phyloP scores from a whole-genome alignment of 2,329 filamentous ascomycete species.

The Parascedosporium putredinis region DNA sequence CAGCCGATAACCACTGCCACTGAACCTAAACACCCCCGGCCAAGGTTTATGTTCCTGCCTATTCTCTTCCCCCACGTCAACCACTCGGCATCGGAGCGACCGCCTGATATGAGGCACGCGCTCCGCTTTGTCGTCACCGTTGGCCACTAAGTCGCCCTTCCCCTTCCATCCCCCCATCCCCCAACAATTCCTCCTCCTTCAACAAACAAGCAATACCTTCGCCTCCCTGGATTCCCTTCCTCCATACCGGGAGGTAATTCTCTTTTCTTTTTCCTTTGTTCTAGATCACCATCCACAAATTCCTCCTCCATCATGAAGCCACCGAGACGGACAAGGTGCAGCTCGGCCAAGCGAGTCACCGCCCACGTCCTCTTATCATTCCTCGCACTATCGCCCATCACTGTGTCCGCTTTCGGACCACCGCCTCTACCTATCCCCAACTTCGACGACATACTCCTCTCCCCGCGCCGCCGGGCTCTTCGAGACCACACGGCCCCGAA shows the following conservation, averaged over 20 bases:
- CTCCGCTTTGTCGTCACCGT: slow-evolving; percentile 4
- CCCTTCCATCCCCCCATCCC: neutral
- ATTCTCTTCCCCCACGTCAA: slow-evolving; percentile 4
- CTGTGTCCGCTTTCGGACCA: slow-evolving; percentile 22
- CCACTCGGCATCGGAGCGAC: neutral
- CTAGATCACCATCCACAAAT: neutral
- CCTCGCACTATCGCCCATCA: slow-evolving; percentile 45
- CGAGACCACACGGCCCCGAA: slow-evolving; percentile 28
- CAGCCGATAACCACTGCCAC: neutral
- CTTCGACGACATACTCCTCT: slow-evolving; percentile 32
- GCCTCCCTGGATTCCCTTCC: neutral
- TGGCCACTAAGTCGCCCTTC: slow-evolving; percentile 5
- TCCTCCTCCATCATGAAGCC: slow-evolving; percentile 3
- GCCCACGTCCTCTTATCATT: slow-evolving; percentile 55
- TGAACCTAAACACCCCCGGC: too few relatives aligned
- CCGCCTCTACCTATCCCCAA: slow-evolving; percentile 23
- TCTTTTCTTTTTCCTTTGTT: neutral
- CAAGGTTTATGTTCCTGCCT: neutral
- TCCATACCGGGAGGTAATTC: neutral
- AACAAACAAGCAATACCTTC: slow-evolving; percentile 1
- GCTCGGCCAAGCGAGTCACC: slow-evolving; percentile 53
- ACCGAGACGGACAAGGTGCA: slow-evolving; percentile 24
- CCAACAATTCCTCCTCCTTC: slow-evolving; percentile 5
- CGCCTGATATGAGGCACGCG: slow-evolving; percentile 8
- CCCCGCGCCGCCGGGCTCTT: slow-evolving; percentile 28